These are phyloP conservation scores for Citrus trifoliata DNA, from an alignment of 345 rosid species.

Conservation along the genomic window DNA sequence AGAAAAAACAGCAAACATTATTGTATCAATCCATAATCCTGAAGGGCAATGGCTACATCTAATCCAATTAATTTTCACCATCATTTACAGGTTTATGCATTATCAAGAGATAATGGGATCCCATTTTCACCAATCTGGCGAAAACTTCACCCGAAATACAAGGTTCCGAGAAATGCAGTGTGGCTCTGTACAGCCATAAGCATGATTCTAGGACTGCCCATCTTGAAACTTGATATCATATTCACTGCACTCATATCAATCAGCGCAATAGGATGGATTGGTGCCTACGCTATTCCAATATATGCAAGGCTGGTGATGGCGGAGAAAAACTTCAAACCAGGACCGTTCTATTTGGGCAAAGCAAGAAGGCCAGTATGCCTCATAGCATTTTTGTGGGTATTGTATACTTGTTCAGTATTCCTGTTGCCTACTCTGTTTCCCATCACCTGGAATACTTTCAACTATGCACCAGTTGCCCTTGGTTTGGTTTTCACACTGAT, in stretches of 20 bases:
- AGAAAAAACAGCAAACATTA: neutral
- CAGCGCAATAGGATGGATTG: slow-evolving; percentile 65
- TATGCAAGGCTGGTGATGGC: slow-evolving; percentile 58
- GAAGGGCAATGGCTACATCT: neutral
- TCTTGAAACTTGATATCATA: slow-evolving; percentile 45
- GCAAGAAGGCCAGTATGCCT: slow-evolving; percentile 52
- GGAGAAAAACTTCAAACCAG: slow-evolving; percentile 55
- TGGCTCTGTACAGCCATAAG: slow-evolving; percentile 59
- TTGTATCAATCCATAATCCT: too few relatives aligned
- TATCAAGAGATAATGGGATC: slow-evolving; percentile 56
- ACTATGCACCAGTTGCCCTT: slow-evolving; percentile 59
- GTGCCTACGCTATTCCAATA: slow-evolving; percentile 56
- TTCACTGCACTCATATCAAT: slow-evolving; percentile 60
- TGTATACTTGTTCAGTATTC: slow-evolving; percentile 55
- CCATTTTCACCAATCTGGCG: slow-evolving; percentile 55
- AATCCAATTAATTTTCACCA: neutral
- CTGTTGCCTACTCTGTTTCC: slow-evolving; percentile 57
- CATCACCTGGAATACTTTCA: slow-evolving; percentile 45
- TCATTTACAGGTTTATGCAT: slow-evolving; percentile 38
- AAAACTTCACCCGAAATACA: slow-evolving; percentile 51
- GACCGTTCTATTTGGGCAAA: slow-evolving; percentile 57
- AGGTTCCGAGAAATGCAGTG: slow-evolving; percentile 59
- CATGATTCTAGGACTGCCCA: slow-evolving; percentile 54
- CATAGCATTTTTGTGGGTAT: slow-evolving; percentile 52
- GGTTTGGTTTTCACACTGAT: slow-evolving; percentile 36